Conservation (phyloP, 805 yeast species). For the Scheffersomyces stipitis region DNA sequence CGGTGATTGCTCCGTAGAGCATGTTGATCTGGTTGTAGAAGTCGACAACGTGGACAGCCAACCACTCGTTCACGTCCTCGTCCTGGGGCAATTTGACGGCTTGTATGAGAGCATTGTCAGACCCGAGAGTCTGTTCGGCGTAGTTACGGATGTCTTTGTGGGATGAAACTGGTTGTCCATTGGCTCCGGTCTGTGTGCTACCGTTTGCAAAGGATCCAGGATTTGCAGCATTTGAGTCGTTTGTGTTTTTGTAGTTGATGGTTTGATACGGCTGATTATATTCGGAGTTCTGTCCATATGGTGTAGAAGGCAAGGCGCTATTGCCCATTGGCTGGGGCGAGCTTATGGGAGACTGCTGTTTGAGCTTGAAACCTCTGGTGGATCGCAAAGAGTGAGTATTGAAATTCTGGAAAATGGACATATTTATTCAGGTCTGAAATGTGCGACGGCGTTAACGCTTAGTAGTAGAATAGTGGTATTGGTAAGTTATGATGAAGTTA, state of each 20-base stretch:
- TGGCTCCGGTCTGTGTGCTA: conserved; percentile 5
- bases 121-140: conserved; percentile 94
- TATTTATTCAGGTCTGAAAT: too few relatives aligned
- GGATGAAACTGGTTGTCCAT: conserved; percentile 37
- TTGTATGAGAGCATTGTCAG: conserved; percentile 85
- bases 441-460: too few relatives aligned
- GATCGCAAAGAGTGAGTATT: conserved; percentile 43
- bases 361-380: conserved; percentile 44
- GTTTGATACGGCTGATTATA: conserved; percentile 35
- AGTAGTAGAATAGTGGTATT: too few relatives aligned
- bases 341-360: conserved; percentile 39
- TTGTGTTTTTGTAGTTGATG: conserved; percentile 18
- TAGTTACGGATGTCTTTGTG: conserved; percentile 80
- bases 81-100: conserved; percentile 94
- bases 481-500: too few relatives aligned
- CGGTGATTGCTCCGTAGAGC: conserved; percentile 94
- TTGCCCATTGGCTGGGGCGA: conserved; percentile 38
- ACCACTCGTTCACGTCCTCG: conserved; percentile 90
- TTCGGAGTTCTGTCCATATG: too few relatives aligned
- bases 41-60: conserved; percentile 97
- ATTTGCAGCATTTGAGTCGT: conserved; percentile 7
- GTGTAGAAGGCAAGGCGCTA: conserved; percentile 32
- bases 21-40: conserved; percentile 94
- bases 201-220: too few relatives aligned
- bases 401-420: conserved; percentile 45